phyloP scores from a whole-genome alignment of 2,329 filamentous ascomycete species.

The Pezicula radicicola region DNA sequence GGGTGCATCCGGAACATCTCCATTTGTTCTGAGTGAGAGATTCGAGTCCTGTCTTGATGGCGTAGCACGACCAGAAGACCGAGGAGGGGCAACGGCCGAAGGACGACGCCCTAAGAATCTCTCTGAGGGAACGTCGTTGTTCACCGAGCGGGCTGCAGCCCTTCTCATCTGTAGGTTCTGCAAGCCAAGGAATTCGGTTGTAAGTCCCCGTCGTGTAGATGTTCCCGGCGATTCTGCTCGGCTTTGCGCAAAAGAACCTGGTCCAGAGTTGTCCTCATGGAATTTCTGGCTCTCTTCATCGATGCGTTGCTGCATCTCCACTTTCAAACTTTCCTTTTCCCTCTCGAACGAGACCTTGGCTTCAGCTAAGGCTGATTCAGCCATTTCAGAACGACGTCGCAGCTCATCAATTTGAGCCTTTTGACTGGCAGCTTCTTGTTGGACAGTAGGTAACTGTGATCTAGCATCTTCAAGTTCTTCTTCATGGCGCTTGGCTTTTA shows the following conservation, averaged over 20 bases:
- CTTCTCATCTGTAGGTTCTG: constrained; percentile 31
- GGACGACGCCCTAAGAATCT: constrained; percentile 19
- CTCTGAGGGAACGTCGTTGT: constrained; percentile 20
- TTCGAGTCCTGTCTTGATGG: constrained; percentile 28
- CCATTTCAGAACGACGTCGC: constrained; percentile 61
- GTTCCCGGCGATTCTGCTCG: constrained; percentile 26
- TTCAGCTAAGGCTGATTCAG: constrained; percentile 62
- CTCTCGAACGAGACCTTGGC: constrained; percentile 51
- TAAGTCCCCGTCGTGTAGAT: constrained; percentile 27
- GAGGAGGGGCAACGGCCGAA: constrained; percentile 19
- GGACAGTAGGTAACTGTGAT: constrained; percentile 60
- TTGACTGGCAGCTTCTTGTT: constrained; percentile 60
- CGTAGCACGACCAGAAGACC: constrained; percentile 24
- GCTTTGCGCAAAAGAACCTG: constrained; percentile 23
- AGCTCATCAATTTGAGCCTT: constrained; percentile 59
- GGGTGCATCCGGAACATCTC: constrained; percentile 17
- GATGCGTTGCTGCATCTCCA: constrained; percentile 52
- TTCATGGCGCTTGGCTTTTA: constrained; percentile 59
- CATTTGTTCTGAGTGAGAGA: constrained; percentile 19
- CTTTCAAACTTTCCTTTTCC: constrained; percentile 57
- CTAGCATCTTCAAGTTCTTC: constrained; percentile 76
- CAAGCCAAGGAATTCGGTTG: constrained; percentile 30
- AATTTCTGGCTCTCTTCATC: constrained; percentile 64
- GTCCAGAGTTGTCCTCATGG: constrained; percentile 41
- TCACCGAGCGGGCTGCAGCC: constrained; percentile 24